Conservation (phyloP, 306 rosid species). For the Inga laurina region DNA sequence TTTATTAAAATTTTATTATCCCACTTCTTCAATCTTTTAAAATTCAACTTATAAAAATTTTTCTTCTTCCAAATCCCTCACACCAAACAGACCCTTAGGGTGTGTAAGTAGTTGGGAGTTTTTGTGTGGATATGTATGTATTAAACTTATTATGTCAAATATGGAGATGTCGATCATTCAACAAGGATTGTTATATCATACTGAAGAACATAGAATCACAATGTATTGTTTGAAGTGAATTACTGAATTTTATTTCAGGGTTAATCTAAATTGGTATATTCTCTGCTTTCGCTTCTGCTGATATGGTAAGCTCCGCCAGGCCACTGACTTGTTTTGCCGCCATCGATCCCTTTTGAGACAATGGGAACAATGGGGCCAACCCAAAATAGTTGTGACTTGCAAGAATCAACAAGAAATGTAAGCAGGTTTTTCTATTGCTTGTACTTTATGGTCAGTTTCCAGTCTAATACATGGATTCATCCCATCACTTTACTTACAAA, state of each 20-base stretch:
- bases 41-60: too few relatives aligned
- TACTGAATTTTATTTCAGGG: too few relatives aligned
- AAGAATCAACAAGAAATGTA: constrained; percentile 91
- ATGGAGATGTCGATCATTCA: constrained; percentile 7
- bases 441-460: constrained; percentile 26
- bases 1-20: too few relatives aligned
- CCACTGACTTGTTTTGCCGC: constrained; percentile 41
- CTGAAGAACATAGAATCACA: too few relatives aligned
- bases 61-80: too few relatives aligned
- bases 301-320: background rate
- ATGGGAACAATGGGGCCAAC: constrained; percentile 91
- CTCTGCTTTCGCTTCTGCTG: background rate
- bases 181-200: too few relatives aligned
- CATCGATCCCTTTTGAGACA: constrained; percentile 70
- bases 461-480: constrained; percentile 9
- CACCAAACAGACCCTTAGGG: too few relatives aligned
- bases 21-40: too few relatives aligned
- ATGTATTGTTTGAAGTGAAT: too few relatives aligned
- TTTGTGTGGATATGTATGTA: background rate
- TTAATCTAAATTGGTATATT: too few relatives aligned
- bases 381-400: constrained; percentile 86
- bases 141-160: background rate
- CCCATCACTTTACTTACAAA: constrained; percentile 15
- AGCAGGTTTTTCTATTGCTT: constrained; percentile 41
- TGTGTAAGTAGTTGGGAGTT: background rate